Percentiles rank a stretch among this genome's conserved stretches.
Evolutionary conservation across 768 basidiomycete genomes (phyloP).

Genomic region (Ephemerocybe angulata): DNA sequence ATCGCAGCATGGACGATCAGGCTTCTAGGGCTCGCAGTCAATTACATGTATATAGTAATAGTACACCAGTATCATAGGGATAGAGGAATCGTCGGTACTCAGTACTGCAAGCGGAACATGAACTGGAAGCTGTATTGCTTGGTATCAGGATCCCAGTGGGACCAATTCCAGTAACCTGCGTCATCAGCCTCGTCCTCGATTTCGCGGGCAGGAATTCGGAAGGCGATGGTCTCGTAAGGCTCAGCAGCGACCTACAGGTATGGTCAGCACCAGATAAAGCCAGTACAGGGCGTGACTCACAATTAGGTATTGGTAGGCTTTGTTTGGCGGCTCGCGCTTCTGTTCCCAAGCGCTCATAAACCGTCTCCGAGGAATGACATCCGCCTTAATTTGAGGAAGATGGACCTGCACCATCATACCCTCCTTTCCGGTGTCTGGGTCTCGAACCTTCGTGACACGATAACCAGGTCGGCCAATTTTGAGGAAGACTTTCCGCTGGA

Average conservation of each 20-base stretch:
- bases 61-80: slow-evolving; percentile 10
- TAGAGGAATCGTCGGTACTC: slow-evolving; percentile 8
- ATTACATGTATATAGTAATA: slow-evolving; percentile 10
- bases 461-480: slow-evolving; percentile 97
- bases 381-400: slow-evolving; percentile 88
- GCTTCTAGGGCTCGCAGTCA: not conserved
- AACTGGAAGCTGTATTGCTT: slow-evolving; percentile 98
- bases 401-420: slow-evolving; percentile 98
- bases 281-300: slow-evolving; percentile 47
- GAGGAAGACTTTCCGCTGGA: slow-evolving; percentile 92
- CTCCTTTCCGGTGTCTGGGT: slow-evolving; percentile 85
- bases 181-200: slow-evolving; percentile 94
- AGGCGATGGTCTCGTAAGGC: slow-evolving; percentile 98
- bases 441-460: slow-evolving; percentile 94
- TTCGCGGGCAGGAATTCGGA: slow-evolving; percentile 95
- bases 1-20: not conserved
- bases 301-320: slow-evolving; percentile 95
- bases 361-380: slow-evolving; percentile 76
- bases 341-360: slow-evolving; percentile 99
- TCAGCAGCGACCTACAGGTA: slow-evolving; percentile 88
- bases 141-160: slow-evolving; percentile 98
- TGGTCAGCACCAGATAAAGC: slow-evolving; percentile 22
- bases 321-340: slow-evolving; percentile 90
- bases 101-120: slow-evolving; percentile 74
- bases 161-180: slow-evolving; percentile 93